Conservation (phyloP, 163 green algal genomes). For the Smithsoniella earleae region DNA sequence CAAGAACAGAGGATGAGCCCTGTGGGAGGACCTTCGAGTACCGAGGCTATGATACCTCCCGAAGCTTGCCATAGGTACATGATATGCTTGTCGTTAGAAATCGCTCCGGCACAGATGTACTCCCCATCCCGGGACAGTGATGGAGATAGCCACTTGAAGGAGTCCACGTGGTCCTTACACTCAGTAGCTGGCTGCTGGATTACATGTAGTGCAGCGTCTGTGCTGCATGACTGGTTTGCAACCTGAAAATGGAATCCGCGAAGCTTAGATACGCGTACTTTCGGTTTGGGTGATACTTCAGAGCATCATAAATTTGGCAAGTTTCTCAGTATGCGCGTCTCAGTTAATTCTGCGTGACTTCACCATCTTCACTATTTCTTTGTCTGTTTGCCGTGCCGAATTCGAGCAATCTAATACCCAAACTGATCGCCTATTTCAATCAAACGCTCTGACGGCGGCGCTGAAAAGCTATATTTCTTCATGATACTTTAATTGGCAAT, state of each 20-base stretch:
- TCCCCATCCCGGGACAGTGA: slow-evolving; percentile 25
- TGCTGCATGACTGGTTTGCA: no score
- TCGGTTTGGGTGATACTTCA: no score
- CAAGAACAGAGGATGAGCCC: neutral
- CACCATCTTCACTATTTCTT: no score
- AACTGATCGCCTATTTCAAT: no score
- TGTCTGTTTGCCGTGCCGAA: no score
- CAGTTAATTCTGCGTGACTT: neutral
- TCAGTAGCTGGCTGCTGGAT: neutral
- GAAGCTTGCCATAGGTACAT: slow-evolving; percentile 12
- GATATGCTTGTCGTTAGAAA: slow-evolving; percentile 9
- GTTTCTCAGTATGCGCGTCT: neutral
- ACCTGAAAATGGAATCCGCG: no score
- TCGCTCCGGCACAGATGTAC: slow-evolving; percentile 9
- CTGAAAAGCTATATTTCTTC: no score
- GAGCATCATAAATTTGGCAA: no score
- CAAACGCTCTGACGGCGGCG: no score
- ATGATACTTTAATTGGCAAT: no score
- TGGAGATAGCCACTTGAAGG: slow-evolving; percentile 13
- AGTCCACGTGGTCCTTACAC: slow-evolving; percentile 9
- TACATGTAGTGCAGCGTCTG: neutral
- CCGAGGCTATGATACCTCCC: neutral
- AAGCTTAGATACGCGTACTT: no score
- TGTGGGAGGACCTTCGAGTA: slow-evolving; percentile 1
- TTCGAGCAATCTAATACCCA: no score